Evolutionary conservation across 352 stramenopile genomes (phyloP), one percentile per base, ranked within the genome.

Genomic region (Pythium brachiatum): DNA sequence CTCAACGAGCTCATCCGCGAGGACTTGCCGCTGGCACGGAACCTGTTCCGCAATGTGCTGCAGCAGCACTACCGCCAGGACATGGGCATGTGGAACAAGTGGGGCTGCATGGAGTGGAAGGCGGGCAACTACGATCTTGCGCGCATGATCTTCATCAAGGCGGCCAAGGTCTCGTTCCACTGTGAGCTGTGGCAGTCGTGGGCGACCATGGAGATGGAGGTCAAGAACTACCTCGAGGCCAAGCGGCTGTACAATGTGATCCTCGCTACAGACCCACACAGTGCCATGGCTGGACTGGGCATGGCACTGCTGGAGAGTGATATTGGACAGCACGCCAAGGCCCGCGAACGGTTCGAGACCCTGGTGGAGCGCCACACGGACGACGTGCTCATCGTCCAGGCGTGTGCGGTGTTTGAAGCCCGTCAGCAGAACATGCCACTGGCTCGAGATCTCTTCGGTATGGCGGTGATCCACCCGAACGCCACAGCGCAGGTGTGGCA

Each of bases 41-140:
- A 81, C 31, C 66, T 95, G 13, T 95, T 95, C 66, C 81, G 84
- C 15, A 89, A 88, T 48, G 79, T 91, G 54, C 69, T 95, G 54
- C 84, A 95, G 66, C 74, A 79, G 51, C 69, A 86, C 32, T 95
- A 95, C 68, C 64, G 73, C 7, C 81, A 85, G 21, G 84, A 95
- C 73, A 94, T 95, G 84, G 79, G 75, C 65, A 95, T 95, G 86
- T 95, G 86, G 86, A 95, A 95, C 75, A 95, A 95, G 64, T 95
- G 86, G 86, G 86, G 75, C 47, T 84, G 87, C 44, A 95, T 95
- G 86, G 86, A 95, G 68, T 95, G 86, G 86, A 91, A 92, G 48
- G 85, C 81, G 4, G 83, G 80, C 0, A 95, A 95, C 62, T 81
- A 83, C 62, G 81, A 83, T 63, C 75, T 95, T 43, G 84, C 86